Evolutionary conservation across 2,329 filamentous ascomycete species (phyloP).

Genomic region (Tolypocladium endophyticum): DNA sequence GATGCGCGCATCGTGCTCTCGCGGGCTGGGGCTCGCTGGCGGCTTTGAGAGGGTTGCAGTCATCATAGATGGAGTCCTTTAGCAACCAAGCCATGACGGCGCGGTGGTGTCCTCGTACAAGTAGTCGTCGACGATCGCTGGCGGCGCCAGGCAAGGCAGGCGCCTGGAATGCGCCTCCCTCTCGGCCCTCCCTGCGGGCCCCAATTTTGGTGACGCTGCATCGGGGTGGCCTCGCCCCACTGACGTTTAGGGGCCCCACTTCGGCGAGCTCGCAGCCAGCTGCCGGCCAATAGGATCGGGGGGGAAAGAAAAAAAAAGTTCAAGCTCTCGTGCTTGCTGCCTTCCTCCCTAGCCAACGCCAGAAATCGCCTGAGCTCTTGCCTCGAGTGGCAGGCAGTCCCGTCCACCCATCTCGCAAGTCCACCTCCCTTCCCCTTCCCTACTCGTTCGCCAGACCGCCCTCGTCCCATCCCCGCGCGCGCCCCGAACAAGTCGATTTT

Average conservation of each 20-base stretch:
- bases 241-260: constrained; percentile 21
- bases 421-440: constrained; percentile 2
- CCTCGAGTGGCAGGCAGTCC: background rate
- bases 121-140: background rate
- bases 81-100: background rate
- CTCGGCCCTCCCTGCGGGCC: constrained; percentile 4
- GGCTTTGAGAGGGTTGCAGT: background rate
- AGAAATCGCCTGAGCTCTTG: constrained; percentile 13
- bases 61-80: background rate
- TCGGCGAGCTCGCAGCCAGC: constrained; percentile 22
- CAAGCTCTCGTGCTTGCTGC: constrained; percentile 23
- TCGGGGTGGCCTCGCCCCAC: constrained; percentile 13
- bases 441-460: constrained; percentile 3
- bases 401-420: background rate
- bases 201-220: constrained; percentile 6
- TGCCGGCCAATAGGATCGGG: constrained; percentile 20
- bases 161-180: constrained; percentile 5
- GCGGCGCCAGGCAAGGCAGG: background rate
- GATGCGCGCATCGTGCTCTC: background rate
- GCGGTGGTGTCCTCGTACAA: background rate
- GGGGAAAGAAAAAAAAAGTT: constrained; percentile 25
- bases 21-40: background rate
- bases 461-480: background rate
- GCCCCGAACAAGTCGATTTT: background rate
- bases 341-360: constrained; percentile 13